Conservation (phyloP, 495 filamentous ascomycete genomes). For the Xylaria grammica region DNA sequence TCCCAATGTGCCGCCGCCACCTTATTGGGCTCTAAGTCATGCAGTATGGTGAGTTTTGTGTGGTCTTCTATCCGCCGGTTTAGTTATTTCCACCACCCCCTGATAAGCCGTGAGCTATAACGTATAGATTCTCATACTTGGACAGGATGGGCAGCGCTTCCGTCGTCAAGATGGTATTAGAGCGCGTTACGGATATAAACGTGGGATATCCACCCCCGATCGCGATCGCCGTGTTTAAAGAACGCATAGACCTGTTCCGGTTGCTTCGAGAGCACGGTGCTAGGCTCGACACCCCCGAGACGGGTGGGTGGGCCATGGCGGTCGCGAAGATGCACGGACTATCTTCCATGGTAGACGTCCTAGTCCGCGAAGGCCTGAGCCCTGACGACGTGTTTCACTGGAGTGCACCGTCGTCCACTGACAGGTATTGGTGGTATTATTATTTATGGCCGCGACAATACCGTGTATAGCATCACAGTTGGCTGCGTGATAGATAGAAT, state of each 20-base stretch:
- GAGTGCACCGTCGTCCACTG: not conserved
- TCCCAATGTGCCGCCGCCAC: not conserved
- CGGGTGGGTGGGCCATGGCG: not conserved
- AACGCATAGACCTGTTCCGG: conserved; percentile 1
- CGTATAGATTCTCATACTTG: not conserved
- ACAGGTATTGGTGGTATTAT: not conserved
- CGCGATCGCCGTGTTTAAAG: not conserved
- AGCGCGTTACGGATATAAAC: not conserved
- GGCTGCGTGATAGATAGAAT: too few species aligned
- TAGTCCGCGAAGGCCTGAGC: not conserved
- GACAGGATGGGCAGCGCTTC: not conserved
- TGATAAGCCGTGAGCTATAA: not conserved
- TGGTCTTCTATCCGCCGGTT: not conserved
- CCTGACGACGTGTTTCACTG: not conserved
- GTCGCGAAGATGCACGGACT: not conserved
- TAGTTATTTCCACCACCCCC: not conserved
- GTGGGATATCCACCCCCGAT: not conserved
- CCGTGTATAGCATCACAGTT: too few species aligned
- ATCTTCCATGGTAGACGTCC: conserved; percentile 11
- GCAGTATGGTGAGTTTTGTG: conserved; percentile 1
- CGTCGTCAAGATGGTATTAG: not conserved
- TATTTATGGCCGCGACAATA: not conserved
- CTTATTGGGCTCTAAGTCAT: not conserved
- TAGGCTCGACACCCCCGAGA: conserved; percentile 3
- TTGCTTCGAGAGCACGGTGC: conserved; percentile 6